These are phyloP conservation scores for Boletus rex-veris DNA, from an alignment of 768 basidiomycete genomes.

Conservation along the genomic window DNA sequence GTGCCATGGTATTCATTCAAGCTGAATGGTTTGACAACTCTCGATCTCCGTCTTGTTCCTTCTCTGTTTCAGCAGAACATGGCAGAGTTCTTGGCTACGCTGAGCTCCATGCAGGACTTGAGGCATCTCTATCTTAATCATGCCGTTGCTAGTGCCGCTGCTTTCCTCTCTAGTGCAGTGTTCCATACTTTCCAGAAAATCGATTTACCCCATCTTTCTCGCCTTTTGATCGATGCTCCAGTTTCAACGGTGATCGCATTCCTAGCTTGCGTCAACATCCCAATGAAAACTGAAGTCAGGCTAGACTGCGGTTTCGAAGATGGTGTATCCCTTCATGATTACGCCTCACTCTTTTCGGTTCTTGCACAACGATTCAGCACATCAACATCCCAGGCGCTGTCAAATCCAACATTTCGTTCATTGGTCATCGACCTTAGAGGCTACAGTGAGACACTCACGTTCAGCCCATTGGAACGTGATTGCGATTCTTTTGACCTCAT, in stretches of 20 bases:
- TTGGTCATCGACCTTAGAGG: neutral
- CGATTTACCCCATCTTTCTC: slow-evolving; percentile 4
- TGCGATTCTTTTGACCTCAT: too few relatives aligned
- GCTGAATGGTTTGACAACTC: slow-evolving; percentile 29
- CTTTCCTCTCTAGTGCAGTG: neutral
- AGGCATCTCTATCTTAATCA: slow-evolving; percentile 33
- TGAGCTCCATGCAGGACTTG: slow-evolving; percentile 34
- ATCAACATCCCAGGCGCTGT: neutral
- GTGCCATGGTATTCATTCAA: neutral
- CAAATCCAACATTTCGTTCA: neutral
- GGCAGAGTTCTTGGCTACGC: slow-evolving; percentile 29
- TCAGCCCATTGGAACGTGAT: neutral
- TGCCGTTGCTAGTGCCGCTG: slow-evolving; percentile 19
- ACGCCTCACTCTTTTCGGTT: neutral
- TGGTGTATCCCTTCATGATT: neutral
- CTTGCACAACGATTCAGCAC: neutral
- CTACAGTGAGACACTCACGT: neutral
- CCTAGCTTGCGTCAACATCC: slow-evolving; percentile 1
- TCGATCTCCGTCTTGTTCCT: slow-evolving; percentile 31
- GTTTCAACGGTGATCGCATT: slow-evolving; percentile 1
- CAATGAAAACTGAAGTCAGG: neutral
- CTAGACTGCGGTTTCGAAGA: neutral
- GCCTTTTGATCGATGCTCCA: slow-evolving; percentile 1
- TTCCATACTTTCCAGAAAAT: neutral
- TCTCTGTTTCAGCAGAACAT: slow-evolving; percentile 23